Percentiles rank a stretch among this genome's conserved stretches.
phyloP scores from a whole-genome alignment of 2,329 filamentous ascomycete genomes.

The Penicillium sp. region DNA sequence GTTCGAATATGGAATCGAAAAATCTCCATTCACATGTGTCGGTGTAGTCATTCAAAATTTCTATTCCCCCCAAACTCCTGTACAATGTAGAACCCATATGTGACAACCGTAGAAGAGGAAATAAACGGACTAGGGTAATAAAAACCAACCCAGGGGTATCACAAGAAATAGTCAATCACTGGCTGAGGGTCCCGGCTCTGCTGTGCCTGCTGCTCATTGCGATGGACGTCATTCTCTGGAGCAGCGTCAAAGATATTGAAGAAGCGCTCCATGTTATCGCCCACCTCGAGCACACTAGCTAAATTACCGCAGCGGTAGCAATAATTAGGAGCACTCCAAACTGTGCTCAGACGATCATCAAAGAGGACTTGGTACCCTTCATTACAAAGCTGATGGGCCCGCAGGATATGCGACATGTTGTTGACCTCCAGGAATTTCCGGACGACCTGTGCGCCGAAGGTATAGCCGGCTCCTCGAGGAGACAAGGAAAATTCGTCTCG shows the following conservation, averaged over 20 bases:
- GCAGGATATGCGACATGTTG: conserved; percentile 94
- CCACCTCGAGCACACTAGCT: conserved; percentile 95
- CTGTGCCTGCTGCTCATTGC: conserved; percentile 74
- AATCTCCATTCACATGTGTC: neutral
- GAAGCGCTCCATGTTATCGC: conserved; percentile 86
- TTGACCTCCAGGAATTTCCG: conserved; percentile 98
- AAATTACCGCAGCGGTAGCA: conserved; percentile 96
- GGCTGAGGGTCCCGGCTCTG: conserved; percentile 67
- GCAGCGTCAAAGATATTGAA: conserved; percentile 99
- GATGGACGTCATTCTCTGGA: conserved; percentile 85
- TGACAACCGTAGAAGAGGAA: conserved; percentile 5
- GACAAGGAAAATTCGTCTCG: conserved; percentile 95
- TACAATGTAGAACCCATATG: conserved; percentile 19
- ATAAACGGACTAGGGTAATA: conserved; percentile 7
- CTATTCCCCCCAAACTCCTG: conserved; percentile 34
- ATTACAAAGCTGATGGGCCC: conserved; percentile 97
- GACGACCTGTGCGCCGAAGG: conserved; percentile 95
- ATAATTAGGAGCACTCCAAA: conserved; percentile 97
- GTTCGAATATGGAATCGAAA: conserved; percentile 12
- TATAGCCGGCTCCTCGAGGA: conserved; percentile 92
- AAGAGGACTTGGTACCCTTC: conserved; percentile 97
- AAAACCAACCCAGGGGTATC: conserved; percentile 40
- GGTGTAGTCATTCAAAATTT: conserved; percentile 20
- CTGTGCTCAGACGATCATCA: conserved; percentile 89
- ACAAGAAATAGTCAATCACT: conserved; percentile 72